These are phyloP conservation scores for Suillus hirtellus DNA, from an alignment of 768 basidiomycete species.

Conservation along the genomic window DNA sequence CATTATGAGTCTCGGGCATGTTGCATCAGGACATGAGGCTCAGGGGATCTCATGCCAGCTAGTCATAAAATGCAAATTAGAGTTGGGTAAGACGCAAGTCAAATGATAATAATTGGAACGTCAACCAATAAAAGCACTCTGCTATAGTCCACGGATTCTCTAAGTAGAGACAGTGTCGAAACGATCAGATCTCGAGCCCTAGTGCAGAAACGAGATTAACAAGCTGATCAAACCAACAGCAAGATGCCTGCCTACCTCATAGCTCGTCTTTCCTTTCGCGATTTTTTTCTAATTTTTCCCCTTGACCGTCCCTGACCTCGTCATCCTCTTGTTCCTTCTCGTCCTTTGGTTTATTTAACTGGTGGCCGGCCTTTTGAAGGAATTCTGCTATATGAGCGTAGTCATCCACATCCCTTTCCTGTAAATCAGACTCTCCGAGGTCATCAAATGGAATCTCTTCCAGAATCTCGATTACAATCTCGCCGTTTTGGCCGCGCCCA, in stretches of 20 bases:
- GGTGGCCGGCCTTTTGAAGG: constrained; percentile 52
- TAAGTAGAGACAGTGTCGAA: constrained; percentile 15
- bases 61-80: background rate
- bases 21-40: constrained; percentile 1
- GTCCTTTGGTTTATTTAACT: constrained; percentile 39
- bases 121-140: background rate
- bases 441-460: constrained; percentile 44
- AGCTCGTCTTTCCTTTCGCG: constrained; percentile 33
- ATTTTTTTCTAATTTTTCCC: constrained; percentile 34
- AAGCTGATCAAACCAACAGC: background rate
- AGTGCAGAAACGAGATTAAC: constrained; percentile 3
- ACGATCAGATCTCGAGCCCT: constrained; percentile 12
- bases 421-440: constrained; percentile 22
- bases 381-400: constrained; percentile 48
- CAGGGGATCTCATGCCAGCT: background rate
- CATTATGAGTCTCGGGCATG: background rate
- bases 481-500: constrained; percentile 43
- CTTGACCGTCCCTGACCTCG: constrained; percentile 28
- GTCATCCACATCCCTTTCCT: constrained; percentile 38
- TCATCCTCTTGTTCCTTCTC: constrained; percentile 29
- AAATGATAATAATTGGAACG: background rate
- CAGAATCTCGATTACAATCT: constrained; percentile 43
- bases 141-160: background rate
- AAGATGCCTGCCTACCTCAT: constrained; percentile 26
- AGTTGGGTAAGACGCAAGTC: background rate